Evolutionary conservation across 768 basidiomycete species (phyloP).

Genomic region (Dioszegia hungarica): DNA sequence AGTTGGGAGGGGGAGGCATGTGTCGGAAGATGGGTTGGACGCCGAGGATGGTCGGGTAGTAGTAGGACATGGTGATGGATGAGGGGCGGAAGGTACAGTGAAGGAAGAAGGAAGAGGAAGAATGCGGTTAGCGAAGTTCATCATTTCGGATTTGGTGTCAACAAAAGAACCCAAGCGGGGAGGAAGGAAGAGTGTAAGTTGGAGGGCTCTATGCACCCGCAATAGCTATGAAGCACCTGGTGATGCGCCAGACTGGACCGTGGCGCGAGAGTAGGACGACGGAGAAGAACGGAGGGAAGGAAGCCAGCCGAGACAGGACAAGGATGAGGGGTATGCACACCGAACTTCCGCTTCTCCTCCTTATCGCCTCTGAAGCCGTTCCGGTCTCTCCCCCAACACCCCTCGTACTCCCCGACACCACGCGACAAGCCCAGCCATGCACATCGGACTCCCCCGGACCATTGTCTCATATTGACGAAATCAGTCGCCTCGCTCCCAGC

Average conservation of each 20-base stretch:
- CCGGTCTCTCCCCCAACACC: too few relatives aligned
- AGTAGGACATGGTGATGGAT: not conserved
- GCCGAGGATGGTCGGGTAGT: not conserved
- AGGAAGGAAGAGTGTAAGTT: too few relatives aligned
- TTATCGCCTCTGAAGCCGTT: not conserved
- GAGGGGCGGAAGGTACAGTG: too few relatives aligned
- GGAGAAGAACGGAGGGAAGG: not conserved
- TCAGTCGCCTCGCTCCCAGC: constrained; percentile 3
- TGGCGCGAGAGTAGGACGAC: not conserved
- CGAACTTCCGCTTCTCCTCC: not conserved
- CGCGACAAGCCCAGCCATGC: too few relatives aligned
- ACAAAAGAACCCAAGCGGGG: too few relatives aligned
- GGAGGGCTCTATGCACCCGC: too few relatives aligned
- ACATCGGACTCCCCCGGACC: not conserved
- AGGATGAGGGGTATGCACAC: not conserved
- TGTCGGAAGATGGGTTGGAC: not conserved
- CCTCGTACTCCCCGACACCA: not conserved
- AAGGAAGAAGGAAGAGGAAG: not conserved
- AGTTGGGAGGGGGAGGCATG: not conserved
- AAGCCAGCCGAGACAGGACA: not conserved
- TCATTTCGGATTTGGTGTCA: too few relatives aligned
- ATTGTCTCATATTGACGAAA: not conserved
- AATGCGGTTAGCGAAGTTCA: not conserved
- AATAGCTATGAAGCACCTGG: too few relatives aligned
- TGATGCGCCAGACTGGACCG: too few relatives aligned